Evolutionary conservation across 805 yeast genomes (phyloP).

Genomic region (Starmera amethionina): DNA sequence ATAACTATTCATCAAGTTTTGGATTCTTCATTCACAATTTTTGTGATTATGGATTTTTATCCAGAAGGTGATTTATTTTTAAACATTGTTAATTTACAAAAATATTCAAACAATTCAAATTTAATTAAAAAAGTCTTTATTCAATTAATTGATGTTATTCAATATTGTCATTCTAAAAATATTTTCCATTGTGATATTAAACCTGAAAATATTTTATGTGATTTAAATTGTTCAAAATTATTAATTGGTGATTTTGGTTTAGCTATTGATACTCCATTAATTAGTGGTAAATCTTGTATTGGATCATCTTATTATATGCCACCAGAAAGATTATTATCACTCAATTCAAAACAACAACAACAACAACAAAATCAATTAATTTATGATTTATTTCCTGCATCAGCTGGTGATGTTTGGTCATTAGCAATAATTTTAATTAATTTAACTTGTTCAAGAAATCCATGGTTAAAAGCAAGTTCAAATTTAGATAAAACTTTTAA

Average conservation of each 20-base stretch:
- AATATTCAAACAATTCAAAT: conserved; percentile 43
- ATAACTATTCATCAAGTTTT: conserved; percentile 67
- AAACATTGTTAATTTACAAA: conserved; percentile 67
- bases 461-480: conserved; percentile 77
- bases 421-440: conserved; percentile 74
- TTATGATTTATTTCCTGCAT: conserved; percentile 42
- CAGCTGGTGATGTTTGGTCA: conserved; percentile 83
- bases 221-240: conserved; percentile 42
- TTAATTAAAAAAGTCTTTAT: conserved; percentile 48
- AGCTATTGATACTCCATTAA: conserved; percentile 49
- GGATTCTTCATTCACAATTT: conserved; percentile 44
- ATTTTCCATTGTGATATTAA: conserved; percentile 90
- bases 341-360: conserved; percentile 21
- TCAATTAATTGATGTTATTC: conserved; percentile 77
- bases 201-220: conserved; percentile 85
- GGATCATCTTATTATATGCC: conserved; percentile 92
- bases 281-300: conserved; percentile 66
- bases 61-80: conserved; percentile 81
- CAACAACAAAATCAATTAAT: background rate
- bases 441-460: conserved; percentile 74
- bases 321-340: conserved; percentile 59
- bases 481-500: conserved; percentile 52
- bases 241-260: conserved; percentile 85
- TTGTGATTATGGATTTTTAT: conserved; percentile 79
- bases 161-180: conserved; percentile 73